A percentile compares a stretch with the other conserved stretches of the same genome.
phyloP scores from a whole-genome alignment of 2,329 filamentous ascomycete species.

The Stemphylium lycopersici region DNA sequence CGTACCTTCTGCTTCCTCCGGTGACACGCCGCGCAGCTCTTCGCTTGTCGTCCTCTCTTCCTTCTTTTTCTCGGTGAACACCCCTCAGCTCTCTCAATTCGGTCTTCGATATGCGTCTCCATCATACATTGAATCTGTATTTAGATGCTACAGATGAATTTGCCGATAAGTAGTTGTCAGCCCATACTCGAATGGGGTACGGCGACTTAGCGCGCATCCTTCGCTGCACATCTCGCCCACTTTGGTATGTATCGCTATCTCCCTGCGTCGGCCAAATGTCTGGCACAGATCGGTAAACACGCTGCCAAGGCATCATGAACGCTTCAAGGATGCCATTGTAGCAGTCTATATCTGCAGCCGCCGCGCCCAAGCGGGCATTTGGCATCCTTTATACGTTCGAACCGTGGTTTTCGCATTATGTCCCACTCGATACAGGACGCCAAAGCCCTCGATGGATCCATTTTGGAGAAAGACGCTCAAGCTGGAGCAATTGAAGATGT shows the following conservation, averaged over 20 bases:
- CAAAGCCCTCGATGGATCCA: constrained; percentile 12
- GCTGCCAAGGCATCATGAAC: not conserved
- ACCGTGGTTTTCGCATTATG: not conserved
- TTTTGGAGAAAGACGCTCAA: constrained; percentile 15
- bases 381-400: not conserved
- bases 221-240: not conserved
- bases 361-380: not conserved
- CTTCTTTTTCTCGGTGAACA: constrained; percentile 9
- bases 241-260: constrained; percentile 1
- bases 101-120: not conserved
- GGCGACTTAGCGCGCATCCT: no score
- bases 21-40: constrained; percentile 22
- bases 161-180: not conserved
- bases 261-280: constrained; percentile 9
- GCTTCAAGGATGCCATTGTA: not conserved
- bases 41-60: constrained; percentile 25
- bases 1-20: constrained; percentile 26
- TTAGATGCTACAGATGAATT: not conserved
- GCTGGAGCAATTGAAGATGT: constrained; percentile 9
- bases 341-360: not conserved
- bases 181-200: no score
- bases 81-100: not conserved
- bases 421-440: constrained; percentile 11
- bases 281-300: constrained; percentile 13
- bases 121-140: not conserved